Evolutionary conservation across 129 eudicot genomes (phyloP), one percentile per base, ranked within the genome.

Genomic region (Kitagawia praeruptora): DNA sequence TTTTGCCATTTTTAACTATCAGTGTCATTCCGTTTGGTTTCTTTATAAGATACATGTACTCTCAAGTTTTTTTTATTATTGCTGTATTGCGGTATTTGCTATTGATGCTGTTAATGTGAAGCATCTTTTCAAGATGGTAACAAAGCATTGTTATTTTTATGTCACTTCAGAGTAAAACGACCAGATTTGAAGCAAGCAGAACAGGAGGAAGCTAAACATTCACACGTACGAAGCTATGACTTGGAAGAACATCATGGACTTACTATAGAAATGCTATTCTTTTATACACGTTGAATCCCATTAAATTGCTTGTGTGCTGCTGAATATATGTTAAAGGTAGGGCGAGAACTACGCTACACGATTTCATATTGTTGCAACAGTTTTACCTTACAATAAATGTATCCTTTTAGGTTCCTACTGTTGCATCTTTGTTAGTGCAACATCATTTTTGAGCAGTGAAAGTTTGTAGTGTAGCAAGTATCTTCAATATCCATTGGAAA

Each of bases 261-360:
- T 37, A 54, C 66, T 76, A 76, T 28, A 16, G 13, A 39, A 53
- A 23, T 77, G 70, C 80, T 25, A 23, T 77, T 84, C 66, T 81
- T 83, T 81, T 75, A 71, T 83, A 83, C 80, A 83, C 84, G 86
- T 80, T 69, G 83, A 78, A 85, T 81, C 19, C 54, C 85, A 75
- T 78, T 69, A 78, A 74, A 71, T 80, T 77, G 70, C 61, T 73
- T 23, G 54, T 80, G 31, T 80, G 39, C 34, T 83, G 54, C 80
- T 77, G 48, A 78, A 46, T 46, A n/a, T 27, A 42, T 25, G 58
- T 25, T 23, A 74, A 11, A 74, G 77, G n/a, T 25, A 11, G 41
- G 77, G 34, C 18, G 2, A 46, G 39, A 45, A 74, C 19, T 74
- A 45, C 34, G 27, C 49, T 14, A 74, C n/a, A 46, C 40, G 11